These are phyloP conservation scores for Plasmodium knowlesi DNA, from an alignment of 169 alveolate genomes.

Conservation along the genomic window DNA sequence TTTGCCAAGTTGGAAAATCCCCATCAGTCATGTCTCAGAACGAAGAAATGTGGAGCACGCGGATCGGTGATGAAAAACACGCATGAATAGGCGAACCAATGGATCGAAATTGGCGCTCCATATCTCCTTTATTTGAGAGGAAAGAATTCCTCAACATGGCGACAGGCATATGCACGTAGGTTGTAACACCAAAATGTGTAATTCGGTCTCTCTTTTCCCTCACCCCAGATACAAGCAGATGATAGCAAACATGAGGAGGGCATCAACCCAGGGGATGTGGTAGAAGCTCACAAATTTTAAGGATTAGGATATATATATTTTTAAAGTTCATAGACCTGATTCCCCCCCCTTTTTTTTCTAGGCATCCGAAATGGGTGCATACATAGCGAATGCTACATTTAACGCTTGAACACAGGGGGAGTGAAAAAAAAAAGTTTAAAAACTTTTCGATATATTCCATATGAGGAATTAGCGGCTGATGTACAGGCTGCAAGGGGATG, in stretches of 20 bases:
- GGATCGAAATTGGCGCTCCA: neutral
- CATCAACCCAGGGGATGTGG: conserved; percentile 62
- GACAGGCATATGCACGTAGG: neutral
- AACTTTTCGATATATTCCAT: neutral
- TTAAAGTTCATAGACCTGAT: neutral
- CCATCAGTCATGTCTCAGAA: conserved; percentile 39
- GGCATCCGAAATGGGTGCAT: neutral
- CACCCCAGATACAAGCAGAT: conserved; percentile 55
- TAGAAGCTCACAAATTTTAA: conserved; percentile 56
- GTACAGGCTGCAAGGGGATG: neutral
- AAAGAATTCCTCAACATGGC: neutral
- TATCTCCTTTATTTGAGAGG: neutral
- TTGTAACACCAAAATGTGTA: neutral
- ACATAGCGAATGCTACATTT: neutral
- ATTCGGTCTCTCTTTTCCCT: neutral
- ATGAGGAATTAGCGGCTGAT: neutral
- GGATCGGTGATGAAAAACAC: conserved; percentile 56
- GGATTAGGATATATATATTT: neutral
- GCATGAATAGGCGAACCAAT: neutral
- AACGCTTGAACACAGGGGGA: neutral
- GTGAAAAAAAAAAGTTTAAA: neutral
- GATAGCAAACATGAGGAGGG: conserved; percentile 62
- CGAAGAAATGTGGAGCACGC: conserved; percentile 46
- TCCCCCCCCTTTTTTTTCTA: neutral
- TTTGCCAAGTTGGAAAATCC: conserved; percentile 42